phyloP scores from a whole-genome alignment of 2,329 filamentous ascomycete species.

The Stagonosporopsis vannaccii region DNA sequence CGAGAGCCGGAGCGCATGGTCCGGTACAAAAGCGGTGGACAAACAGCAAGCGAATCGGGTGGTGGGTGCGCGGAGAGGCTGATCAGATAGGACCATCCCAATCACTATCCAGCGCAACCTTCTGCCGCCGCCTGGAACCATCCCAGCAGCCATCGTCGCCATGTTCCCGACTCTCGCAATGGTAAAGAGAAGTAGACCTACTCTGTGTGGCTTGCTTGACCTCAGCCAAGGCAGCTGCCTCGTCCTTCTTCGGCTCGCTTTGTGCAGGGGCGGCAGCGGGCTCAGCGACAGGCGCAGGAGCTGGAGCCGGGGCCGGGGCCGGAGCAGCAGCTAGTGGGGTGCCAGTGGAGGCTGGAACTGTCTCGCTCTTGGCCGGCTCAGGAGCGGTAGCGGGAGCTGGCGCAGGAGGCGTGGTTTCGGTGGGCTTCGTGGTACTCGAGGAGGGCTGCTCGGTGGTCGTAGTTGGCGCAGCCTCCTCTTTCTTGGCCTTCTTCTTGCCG shows the following conservation, averaged over 20 bases:
- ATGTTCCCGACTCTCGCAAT: slow-evolving; percentile 10
- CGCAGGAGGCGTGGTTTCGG: slow-evolving; percentile 44
- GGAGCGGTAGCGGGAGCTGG: slow-evolving; percentile 38
- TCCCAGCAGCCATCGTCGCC: slow-evolving; percentile 20
- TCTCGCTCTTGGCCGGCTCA: slow-evolving; percentile 23
- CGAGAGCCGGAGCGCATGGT: neutral
- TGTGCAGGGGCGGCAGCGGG: slow-evolving; percentile 14
- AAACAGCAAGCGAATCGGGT: neutral
- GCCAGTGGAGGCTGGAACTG: slow-evolving; percentile 9
- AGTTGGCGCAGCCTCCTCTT: slow-evolving; percentile 36
- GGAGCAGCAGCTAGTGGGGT: slow-evolving; percentile 16
- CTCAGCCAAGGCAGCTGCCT: slow-evolving; percentile 39
- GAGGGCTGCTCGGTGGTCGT: slow-evolving; percentile 35
- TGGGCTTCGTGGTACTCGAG: slow-evolving; percentile 38
- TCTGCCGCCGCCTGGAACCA: slow-evolving; percentile 34
- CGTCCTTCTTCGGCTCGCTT: slow-evolving; percentile 36
- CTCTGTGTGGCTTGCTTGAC: slow-evolving; percentile 46
- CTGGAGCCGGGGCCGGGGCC: slow-evolving; percentile 18
- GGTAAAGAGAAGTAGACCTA: slow-evolving; percentile 37
- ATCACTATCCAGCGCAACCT: slow-evolving; percentile 24
- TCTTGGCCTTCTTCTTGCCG: slow-evolving; percentile 45
- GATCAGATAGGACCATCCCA: slow-evolving; percentile 17
- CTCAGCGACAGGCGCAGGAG: slow-evolving; percentile 26
- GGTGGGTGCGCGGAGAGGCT: neutral
- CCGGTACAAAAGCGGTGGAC: neutral